phyloP scores from a whole-genome alignment of 2,329 filamentous ascomycete genomes.

The Cryoendolithus antarcticus region DNA sequence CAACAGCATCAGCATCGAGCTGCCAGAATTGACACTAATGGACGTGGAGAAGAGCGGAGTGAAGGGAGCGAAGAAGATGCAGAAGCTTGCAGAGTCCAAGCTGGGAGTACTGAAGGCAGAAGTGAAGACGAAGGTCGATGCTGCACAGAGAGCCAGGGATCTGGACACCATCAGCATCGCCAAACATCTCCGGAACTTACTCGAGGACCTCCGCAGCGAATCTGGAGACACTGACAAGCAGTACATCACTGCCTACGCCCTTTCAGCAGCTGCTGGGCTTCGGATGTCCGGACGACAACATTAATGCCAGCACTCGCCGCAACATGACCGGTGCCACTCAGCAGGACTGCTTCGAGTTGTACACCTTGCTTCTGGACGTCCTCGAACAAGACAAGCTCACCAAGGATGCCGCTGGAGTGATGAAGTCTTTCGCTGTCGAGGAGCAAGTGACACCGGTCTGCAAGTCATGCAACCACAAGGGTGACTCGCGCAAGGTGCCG shows the following conservation, averaged over 20 bases:
- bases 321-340: constrained; percentile 6
- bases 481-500: background rate
- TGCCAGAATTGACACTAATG: background rate
- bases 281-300: constrained; percentile 1
- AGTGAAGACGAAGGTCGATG: background rate
- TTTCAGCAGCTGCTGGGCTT: constrained; percentile 10
- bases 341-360: constrained; percentile 10
- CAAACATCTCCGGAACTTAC: constrained; percentile 8
- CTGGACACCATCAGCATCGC: constrained; percentile 4
- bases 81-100: background rate
- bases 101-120: background rate
- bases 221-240: background rate
- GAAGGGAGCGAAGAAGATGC: background rate
- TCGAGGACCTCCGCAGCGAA: constrained; percentile 7
- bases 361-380: constrained; percentile 4
- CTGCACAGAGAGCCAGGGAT: background rate
- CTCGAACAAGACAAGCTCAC: constrained; percentile 1
- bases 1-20: constrained; percentile 1
- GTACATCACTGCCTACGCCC: constrained; percentile 1
- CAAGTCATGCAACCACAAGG: constrained; percentile 3
- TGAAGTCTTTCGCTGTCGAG: constrained; percentile 7
- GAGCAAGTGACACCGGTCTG: constrained; percentile 4
- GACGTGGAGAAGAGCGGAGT: background rate
- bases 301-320: background rate
- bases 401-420: background rate